These are phyloP conservation scores for Trichoderma hamatum DNA, from an alignment of 2,329 filamentous ascomycete species.

Conservation along the genomic window DNA sequence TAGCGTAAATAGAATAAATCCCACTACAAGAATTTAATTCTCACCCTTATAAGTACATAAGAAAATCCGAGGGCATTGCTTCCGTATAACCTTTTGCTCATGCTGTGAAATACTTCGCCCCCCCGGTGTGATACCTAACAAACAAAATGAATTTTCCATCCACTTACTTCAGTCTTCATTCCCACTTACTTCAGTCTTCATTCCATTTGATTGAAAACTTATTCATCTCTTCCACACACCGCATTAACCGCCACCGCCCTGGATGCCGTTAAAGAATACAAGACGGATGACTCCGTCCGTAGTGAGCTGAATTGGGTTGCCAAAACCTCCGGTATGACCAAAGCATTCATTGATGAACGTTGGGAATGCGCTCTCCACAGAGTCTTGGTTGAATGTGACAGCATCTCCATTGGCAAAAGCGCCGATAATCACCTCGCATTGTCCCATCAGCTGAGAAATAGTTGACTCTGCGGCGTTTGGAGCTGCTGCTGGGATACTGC, in stretches of 20 bases:
- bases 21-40: too few relatives aligned
- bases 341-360: slow-evolving; percentile 5
- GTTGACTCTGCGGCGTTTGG: background rate
- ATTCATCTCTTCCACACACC: background rate
- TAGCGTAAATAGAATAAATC: too few relatives aligned
- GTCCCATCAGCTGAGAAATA: background rate
- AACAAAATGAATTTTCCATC: background rate
- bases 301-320: background rate
- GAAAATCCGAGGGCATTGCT: too few relatives aligned
- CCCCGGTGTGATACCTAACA: too few relatives aligned
- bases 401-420: slow-evolving; percentile 10
- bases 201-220: too few relatives aligned
- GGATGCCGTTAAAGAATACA: background rate
- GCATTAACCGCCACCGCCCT: background rate
- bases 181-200: too few relatives aligned
- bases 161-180: background rate
- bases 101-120: too few relatives aligned
- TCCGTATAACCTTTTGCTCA: too few relatives aligned
- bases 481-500: slow-evolving; percentile 2
- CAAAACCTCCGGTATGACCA: background rate
- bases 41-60: too few relatives aligned
- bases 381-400: slow-evolving; percentile 11
- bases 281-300: slow-evolving; percentile 14
- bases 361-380: slow-evolving; percentile 6
- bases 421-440: background rate